Evolutionary conservation across 768 basidiomycete genomes (phyloP), one percentile per base, ranked within the genome.

Genomic region (Suillus clintonianus): DNA sequence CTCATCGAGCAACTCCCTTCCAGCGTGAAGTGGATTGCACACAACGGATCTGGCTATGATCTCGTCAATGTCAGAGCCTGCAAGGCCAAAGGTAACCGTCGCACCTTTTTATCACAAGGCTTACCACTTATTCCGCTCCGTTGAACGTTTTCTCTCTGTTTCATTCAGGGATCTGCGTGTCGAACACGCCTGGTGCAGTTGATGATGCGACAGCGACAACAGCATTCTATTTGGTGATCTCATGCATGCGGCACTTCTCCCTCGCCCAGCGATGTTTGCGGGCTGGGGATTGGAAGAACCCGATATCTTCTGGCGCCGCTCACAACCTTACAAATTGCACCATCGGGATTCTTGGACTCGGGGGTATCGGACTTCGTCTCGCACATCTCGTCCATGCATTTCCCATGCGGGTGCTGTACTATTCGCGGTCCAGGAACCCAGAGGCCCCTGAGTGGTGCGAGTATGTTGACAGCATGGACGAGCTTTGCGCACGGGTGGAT

Each of bases 41-140:
- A 93, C 73, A 94, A 92, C 61, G 94, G 92, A 17, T 92, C 94
- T 0, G 94, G 95, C 0, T 97, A 95, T 71, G 91, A 97, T 74
- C 84, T 86, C 50, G 86, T 96, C 62, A 89, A 95, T 70, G 86
- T 94, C 13, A 77, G 79, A 13, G 89, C 88, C 1, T 89, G 89
- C 73, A 91, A 87, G 71, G 85, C 82, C 15, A 84, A 83, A 73
- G 91, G 91, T 89, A 68, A 19, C 2, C 11, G 11, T n/a, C 32
- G 32, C 11, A 34, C 51, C 32, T 11, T 19, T 27, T 27, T 27
- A 27, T 27, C 27, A 27, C 4, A 34, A 17, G 22, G n/a, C 17
- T 17, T 27, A 27, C 7, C 30, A 36, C 17, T 13, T 24, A 39
- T 13, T 32, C 22, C 11, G 14, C 19, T 59, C 5, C 10, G 9